These are phyloP conservation scores for Omphalea diandra DNA, from an alignment of 441 rosid species.

Conservation along the genomic window DNA sequence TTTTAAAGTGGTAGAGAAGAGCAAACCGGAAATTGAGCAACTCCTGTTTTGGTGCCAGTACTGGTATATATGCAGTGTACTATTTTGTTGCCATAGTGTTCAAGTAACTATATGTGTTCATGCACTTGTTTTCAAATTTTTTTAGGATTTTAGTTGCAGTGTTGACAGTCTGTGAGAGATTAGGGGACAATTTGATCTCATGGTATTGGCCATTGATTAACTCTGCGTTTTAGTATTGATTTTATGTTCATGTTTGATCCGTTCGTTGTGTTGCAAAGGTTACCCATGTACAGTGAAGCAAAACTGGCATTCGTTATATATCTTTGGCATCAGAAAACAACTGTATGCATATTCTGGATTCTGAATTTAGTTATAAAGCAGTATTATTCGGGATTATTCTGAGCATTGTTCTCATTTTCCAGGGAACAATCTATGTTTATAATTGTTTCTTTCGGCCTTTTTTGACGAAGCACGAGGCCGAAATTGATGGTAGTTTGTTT, in stretches of 20 bases:
- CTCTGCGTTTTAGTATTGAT: neutral
- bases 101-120: neutral
- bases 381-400: neutral
- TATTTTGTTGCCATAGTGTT: neutral
- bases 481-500: conserved; percentile 56
- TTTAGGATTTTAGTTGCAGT: conserved; percentile 47
- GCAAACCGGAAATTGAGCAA: conserved; percentile 21
- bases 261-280: conserved; percentile 42
- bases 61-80: conserved; percentile 30
- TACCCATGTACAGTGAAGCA: conserved; percentile 62
- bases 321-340: conserved; percentile 63
- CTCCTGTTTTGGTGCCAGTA: conserved; percentile 54
- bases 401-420: neutral
- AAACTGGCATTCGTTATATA: conserved; percentile 65
- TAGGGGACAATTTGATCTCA: conserved; percentile 39
- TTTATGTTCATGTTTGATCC: neutral
- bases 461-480: conserved; percentile 58
- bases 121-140: neutral
- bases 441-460: conserved; percentile 39
- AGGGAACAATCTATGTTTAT: conserved; percentile 59
- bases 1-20: conserved; percentile 41
- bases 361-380: neutral
- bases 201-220: conserved; percentile 34
- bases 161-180: conserved; percentile 40
- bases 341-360: conserved; percentile 31